Conservation (phyloP, 2,329 filamentous ascomycete species). For the Penicillium capsulatum region DNA sequence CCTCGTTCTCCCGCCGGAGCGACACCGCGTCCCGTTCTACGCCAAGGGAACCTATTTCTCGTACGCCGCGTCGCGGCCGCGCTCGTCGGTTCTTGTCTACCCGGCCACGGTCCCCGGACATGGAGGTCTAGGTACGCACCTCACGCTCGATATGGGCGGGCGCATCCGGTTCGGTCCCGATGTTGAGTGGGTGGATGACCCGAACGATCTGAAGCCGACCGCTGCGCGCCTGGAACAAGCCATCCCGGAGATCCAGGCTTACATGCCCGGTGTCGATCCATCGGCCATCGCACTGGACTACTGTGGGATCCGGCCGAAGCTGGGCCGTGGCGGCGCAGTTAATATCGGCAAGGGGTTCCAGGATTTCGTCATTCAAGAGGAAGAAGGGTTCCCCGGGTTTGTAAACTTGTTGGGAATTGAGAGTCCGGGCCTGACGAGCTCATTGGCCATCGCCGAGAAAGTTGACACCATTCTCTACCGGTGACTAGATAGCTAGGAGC, state of each 20-base stretch:
- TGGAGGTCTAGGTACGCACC: slow-evolving; percentile 86
- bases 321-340: slow-evolving; percentile 59
- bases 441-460: slow-evolving; percentile 76
- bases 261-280: slow-evolving; percentile 69
- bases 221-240: slow-evolving; percentile 61
- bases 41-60: slow-evolving; percentile 96
- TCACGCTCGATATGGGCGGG: slow-evolving; percentile 83
- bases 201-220: slow-evolving; percentile 66
- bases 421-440: slow-evolving; percentile 85
- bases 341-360: slow-evolving; percentile 61
- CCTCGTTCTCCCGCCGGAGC: slow-evolving; percentile 59
- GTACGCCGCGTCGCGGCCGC: slow-evolving; percentile 64
- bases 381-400: slow-evolving; percentile 76
- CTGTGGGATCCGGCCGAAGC: slow-evolving; percentile 84
- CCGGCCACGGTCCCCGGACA: slow-evolving; percentile 78
- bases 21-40: slow-evolving; percentile 64
- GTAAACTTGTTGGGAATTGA: slow-evolving; percentile 90
- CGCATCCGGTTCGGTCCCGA: slow-evolving; percentile 89
- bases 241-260: slow-evolving; percentile 68
- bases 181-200: slow-evolving; percentile 80
- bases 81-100: slow-evolving; percentile 72
- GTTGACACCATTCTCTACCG: slow-evolving; percentile 58
- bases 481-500: slow-evolving; percentile 10
- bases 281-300: slow-evolving; percentile 72
- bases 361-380: slow-evolving; percentile 76